A percentile compares a stretch with the other conserved stretches of the same genome.
Conservation (phyloP, 441 rosid species). For the Gossypium schwendimanii region DNA sequence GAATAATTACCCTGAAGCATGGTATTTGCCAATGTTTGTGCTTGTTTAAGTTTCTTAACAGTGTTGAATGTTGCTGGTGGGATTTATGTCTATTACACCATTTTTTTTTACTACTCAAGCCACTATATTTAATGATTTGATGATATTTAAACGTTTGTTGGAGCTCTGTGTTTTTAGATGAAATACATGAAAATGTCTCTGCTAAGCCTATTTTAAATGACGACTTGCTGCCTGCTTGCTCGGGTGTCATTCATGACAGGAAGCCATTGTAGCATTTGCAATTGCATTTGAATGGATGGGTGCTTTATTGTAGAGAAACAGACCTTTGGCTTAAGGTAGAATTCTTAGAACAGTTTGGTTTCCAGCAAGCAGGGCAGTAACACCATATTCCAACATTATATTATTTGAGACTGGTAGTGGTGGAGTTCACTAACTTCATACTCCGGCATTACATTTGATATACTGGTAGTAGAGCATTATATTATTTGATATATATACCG, state of each 20-base stretch:
- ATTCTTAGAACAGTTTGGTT: no score
- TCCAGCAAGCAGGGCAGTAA: no score
- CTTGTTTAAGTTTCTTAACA: background rate
- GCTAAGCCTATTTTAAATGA: background rate
- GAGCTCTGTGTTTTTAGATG: background rate
- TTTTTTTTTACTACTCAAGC: background rate
- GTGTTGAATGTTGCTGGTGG: background rate
- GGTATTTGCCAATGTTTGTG: background rate
- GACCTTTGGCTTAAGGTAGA: no score
- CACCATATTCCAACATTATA: no score
- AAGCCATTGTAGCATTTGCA: background rate
- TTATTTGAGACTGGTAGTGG: no score
- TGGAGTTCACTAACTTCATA: no score
- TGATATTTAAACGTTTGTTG: background rate
- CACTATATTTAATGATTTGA: background rate
- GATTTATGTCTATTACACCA: background rate
- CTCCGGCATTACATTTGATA: no score
- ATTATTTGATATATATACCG: no score
- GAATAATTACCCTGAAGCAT: constrained; percentile 21
- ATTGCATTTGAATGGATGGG: no score
- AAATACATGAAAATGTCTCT: background rate
- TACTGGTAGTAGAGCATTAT: no score
- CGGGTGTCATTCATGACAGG: background rate
- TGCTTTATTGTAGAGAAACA: no score
- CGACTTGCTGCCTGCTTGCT: background rate